These are phyloP conservation scores for Lasiosphaeria hispida DNA, from an alignment of 495 filamentous ascomycete species.

Conservation along the genomic window DNA sequence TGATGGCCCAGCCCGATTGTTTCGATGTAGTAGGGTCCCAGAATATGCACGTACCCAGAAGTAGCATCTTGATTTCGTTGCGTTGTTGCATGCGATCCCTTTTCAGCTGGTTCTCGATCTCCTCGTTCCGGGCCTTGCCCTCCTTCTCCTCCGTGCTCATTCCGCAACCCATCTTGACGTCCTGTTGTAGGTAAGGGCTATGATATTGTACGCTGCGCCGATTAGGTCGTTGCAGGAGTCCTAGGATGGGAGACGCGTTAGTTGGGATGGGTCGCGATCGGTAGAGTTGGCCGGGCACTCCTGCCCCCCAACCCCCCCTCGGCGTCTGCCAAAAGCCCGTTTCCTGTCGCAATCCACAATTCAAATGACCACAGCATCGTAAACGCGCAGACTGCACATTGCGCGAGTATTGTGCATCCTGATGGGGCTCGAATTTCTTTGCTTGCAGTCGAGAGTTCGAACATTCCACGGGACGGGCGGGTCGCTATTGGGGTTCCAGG, in stretches of 20 bases:
- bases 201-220: conserved; percentile 18
- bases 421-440: no score
- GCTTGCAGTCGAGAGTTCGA: no score
- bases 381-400: no score
- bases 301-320: no score
- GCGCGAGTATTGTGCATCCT: no score
- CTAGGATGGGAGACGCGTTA: conserved; percentile 14
- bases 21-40: not conserved
- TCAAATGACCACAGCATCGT: no score
- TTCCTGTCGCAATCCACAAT: no score
- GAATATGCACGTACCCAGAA: conserved; percentile 70
- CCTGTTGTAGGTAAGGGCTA: conserved; percentile 19
- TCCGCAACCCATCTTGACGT: conserved; percentile 93
- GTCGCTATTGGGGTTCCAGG: not conserved
- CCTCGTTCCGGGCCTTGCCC: conserved; percentile 98
- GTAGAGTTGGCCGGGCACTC: no score
- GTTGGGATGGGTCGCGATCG: not conserved
- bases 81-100: conserved; percentile 92
- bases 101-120: conserved; percentile 98
- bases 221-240: conserved; percentile 20
- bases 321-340: no score
- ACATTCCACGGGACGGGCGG: not conserved
- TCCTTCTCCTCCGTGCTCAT: conserved; percentile 99
- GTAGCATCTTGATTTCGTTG: conserved; percentile 99
- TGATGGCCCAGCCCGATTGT: not conserved